A percentile compares a stretch with the other conserved stretches of the same genome.
Conservation (phyloP, 2,329 filamentous ascomycete species). For the Fragosphaeria purpurea region DNA sequence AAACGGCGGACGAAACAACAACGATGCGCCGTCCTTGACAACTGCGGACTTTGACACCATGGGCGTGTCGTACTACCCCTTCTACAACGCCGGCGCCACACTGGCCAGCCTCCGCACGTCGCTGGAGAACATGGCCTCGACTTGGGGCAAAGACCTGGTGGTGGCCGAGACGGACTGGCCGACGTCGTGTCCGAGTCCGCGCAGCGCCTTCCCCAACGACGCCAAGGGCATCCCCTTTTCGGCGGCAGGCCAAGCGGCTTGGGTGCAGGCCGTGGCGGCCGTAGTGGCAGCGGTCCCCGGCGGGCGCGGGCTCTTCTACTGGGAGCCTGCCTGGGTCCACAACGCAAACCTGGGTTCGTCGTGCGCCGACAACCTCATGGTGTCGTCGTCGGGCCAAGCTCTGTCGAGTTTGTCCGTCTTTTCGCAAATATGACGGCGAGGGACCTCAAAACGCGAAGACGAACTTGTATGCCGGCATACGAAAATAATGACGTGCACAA, state of each 20-base stretch:
- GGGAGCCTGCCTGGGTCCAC: constrained; percentile 37
- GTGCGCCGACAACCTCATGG: constrained; percentile 11
- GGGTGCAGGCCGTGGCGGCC: constrained; percentile 48
- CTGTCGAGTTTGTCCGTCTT: constrained; percentile 11
- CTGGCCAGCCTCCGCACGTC: constrained; percentile 45
- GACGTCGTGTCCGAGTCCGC: constrained; percentile 47
- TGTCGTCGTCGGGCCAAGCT: constrained; percentile 8
- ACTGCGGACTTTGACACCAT: constrained; percentile 57
- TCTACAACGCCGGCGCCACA: constrained; percentile 52
- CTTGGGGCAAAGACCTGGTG: constrained; percentile 56
- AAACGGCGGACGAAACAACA: background rate
- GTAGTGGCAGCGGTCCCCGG: constrained; percentile 42
- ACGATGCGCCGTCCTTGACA: constrained; percentile 6
- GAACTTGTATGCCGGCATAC: no score
- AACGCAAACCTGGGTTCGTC: constrained; percentile 13
- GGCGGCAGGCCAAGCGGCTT: constrained; percentile 51
- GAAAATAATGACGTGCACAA: no score
- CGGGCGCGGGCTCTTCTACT: constrained; percentile 58
- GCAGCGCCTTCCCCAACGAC: constrained; percentile 50
- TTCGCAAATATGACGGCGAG: background rate
- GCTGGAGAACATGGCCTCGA: constrained; percentile 47
- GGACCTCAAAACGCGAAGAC: background rate
- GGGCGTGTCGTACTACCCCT: constrained; percentile 65
- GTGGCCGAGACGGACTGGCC: constrained; percentile 67
- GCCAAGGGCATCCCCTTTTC: constrained; percentile 50